Base-by-base conservation (phyloP, 164 flowering plant genomes). In the Macadamia tetraphylla region DNA sequence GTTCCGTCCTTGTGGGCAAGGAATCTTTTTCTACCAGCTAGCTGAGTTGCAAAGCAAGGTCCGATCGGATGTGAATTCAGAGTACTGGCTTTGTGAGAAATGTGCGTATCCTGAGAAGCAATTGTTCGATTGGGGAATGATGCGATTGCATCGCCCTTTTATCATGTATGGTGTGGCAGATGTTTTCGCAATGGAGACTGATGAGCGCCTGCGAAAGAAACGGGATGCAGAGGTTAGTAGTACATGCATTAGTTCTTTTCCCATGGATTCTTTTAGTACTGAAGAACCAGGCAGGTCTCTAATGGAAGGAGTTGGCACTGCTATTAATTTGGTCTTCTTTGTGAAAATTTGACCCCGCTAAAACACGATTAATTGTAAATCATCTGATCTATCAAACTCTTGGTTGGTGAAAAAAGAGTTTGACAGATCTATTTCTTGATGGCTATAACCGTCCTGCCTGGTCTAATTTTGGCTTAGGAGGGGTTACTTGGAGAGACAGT, bases 61-160 rank as follows among this genome's bases (percentile, higher is more conserved):
- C 65, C 89, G 97, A 15, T 77, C 87, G 70, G 90, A 85, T 65
- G 93, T 95, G 74, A 83, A 88, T 81, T 79, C 93, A 58, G 99
- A 95, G 75, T 87, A 86, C 74, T 87, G 93, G 96, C 84, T 95
- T 43, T 90, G 80, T 9, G 66, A 80, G 63, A 81, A 78, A 59
- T 95, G 99, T 82, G 88, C 89, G 62, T 78, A 73, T 75, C 96
- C 96, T 40, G 91, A 87, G 64, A 83, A 77, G 65, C 90, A 88
- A 60, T 75, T 95, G 62, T 95, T 82, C 76, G 96, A 95, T 74
- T 95, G 97, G 98, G 97, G 94, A 40, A 78, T 89, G 88, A 83
- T 79, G 87, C 81, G 96, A 62, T 73, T 92, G 68, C 88, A 75
- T 44, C 85, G 87, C 62, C 88, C 93, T 55, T 55, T 32, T 67